Evolutionary conservation across 768 basidiomycete genomes (phyloP), one percentile per base, ranked within the genome.

Genomic region (Russula griseocarnosa): DNA sequence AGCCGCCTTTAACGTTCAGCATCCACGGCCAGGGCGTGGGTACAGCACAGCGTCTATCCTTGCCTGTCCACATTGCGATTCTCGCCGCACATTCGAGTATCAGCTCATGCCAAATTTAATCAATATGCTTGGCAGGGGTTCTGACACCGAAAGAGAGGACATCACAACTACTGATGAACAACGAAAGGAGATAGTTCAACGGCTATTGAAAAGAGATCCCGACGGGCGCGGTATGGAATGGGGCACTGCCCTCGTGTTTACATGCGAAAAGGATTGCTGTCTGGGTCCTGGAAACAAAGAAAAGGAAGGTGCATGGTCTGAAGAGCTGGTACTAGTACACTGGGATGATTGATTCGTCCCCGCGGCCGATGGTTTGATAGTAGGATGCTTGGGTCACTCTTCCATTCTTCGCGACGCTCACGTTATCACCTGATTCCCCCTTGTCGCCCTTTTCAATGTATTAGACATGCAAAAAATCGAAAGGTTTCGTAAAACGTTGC

Each of bases 91-190:
- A 24, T 98, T 97, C 73, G 96, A 98, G 73, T 90, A 90, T 70
- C 96, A 98, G 73, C 79, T 98, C 58, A 96, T 95, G 86, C 96
- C 96, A 2, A 92, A 94, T 71, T 77, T 98, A 58, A 94, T 98
- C 73, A 90, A 90, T 57, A 76, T 92, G 16, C 78, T 97, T 16
- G 77, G 79, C 56, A 71, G 72, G 67, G 72, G 68, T 60, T 71
- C 40, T 44, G 11, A 70, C 66, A 14, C 68, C 69, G 42, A 62
- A 67, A 11, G 20, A 50, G 49, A 65, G 65, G 67, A 78, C 76
- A 51, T 63, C 80, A 20, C 58, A 18, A 55, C 40, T 71, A 82
- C 83, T 9, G 89, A 91, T 51, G 88, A 85, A 70, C 86, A 91
- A 73, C 78, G 90, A 69, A 80, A 83, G 66, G 81, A 82, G 67